Evolutionary conservation across 495 filamentous ascomycete species (phyloP).

Genomic region (Tuber brumale): DNA sequence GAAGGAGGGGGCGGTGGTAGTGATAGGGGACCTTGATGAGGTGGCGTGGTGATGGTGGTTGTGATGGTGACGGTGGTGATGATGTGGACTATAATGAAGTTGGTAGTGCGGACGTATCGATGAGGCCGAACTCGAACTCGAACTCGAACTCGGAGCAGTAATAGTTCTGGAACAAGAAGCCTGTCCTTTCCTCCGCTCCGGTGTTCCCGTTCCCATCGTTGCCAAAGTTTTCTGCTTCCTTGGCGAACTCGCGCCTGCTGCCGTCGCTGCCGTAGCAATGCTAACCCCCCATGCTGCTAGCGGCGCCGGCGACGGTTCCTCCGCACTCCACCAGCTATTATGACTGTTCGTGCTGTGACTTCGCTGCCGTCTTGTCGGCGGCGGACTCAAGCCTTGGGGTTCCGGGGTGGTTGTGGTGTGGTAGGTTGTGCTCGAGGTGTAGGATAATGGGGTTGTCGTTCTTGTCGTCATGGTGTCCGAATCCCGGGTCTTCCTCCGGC

Average conservation of each 20-base stretch:
- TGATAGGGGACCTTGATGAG: not conserved
- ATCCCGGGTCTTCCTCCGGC: not conserved
- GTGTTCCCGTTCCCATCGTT: not conserved
- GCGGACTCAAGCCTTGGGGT: not conserved
- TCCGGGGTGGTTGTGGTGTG: not conserved
- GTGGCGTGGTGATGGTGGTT: not conserved
- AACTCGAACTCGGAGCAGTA: not conserved
- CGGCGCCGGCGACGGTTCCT: not conserved
- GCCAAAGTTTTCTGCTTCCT: not conserved
- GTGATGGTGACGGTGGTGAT: not conserved
- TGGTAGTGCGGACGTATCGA: not conserved
- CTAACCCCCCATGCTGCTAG: not conserved
- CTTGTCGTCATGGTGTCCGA: not conserved
- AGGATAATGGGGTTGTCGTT: not conserved
- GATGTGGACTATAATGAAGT: not conserved
- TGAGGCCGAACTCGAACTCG: not conserved
- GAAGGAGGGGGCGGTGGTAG: constrained; percentile 20
- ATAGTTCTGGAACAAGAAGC: not conserved
- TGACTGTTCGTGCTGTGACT: not conserved
- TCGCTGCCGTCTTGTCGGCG: not conserved
- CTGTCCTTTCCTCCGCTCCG: not conserved
- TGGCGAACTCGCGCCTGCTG: not conserved
- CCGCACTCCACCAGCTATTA: not conserved
- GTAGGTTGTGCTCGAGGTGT: not conserved
- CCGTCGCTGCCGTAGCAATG: not conserved